Base-by-base conservation (phyloP, 352 stramenopile genomes). In the Pilasporangium apinafurcum region DNA sequence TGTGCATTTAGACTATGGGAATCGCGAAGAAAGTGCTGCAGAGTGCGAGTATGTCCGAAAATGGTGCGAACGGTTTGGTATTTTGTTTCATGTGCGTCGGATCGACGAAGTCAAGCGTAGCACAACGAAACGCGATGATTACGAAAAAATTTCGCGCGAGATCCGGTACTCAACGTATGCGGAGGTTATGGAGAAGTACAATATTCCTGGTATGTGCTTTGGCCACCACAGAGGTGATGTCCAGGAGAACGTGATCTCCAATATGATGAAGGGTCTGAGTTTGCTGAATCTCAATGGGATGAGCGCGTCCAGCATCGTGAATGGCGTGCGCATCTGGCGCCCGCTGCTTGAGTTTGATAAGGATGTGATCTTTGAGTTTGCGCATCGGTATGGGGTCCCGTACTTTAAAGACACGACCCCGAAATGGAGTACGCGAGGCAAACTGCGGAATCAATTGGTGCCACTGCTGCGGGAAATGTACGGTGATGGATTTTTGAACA, bases 331-430 rank as follows among this genome's bases (percentile, higher is more conserved):
- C 20, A 86, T 98, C 38, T 97, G 87, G 73, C 86, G 95, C 13
- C 96, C 96, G 20, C 66, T 98, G 21, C 57, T 98, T 4, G 62
- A 85, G 4, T 85, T 98, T 27, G 85, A 97, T 59, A 99, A 98
- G 69, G 72, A 83, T 37, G 71, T 74, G 14, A 96, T 99, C 40
- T 97, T 96, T 48, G 86, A 96, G 42, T 98, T 97, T 62, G 90
- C 95, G 22, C 92, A 98, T 53, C 74, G 54, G 8, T 98, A 94
- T 64, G 93, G 94, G 46, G 81, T 99, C 38, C 95, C 95, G 5
- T 98, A 98, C 51, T 98, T 98, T 56, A 98, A 98, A 62, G 95
- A 98, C 75, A 98, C 94, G 33, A 98, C 94, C 21, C 92, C 95
- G 5, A 71, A 82, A 50, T 99, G 96, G 96, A 98, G 88, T 29